A percentile compares a stretch with the other conserved stretches of the same genome.
These are phyloP conservation scores for Fusarium nelsonii DNA, from an alignment of 2,329 filamentous ascomycete genomes.

Conservation along the genomic window DNA sequence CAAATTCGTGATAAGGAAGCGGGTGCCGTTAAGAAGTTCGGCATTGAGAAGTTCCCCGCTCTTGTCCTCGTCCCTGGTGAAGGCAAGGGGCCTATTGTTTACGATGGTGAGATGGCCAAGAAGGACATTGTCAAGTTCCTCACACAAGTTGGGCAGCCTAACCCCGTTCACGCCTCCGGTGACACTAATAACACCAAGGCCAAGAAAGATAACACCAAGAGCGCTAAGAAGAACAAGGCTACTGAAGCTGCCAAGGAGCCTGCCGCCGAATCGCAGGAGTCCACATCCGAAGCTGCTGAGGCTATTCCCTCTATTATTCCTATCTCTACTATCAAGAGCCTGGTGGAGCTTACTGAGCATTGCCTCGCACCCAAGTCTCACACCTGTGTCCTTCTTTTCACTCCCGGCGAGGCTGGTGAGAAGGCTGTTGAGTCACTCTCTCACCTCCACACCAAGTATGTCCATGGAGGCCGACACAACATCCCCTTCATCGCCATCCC, in stretches of 20 bases:
- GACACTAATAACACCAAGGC: conserved; percentile 56
- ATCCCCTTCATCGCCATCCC: conserved; percentile 89
- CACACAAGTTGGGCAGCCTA: conserved; percentile 80
- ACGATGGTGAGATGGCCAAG: conserved; percentile 89
- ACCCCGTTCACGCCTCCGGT: conserved; percentile 71
- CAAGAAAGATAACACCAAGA: conserved; percentile 55
- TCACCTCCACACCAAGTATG: conserved; percentile 81
- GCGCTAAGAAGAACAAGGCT: conserved; percentile 47
- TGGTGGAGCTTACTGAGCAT: conserved; percentile 73
- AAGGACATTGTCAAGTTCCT: conserved; percentile 84
- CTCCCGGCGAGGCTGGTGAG: conserved; percentile 67
- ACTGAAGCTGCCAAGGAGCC: conserved; percentile 49
- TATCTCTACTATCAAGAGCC: conserved; percentile 74
- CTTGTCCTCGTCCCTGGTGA: conserved; percentile 83
- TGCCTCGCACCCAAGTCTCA: conserved; percentile 82
- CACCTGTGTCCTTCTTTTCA: conserved; percentile 84
- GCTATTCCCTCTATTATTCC: conserved; percentile 63
- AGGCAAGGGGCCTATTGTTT: conserved; percentile 75
- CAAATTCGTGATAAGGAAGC: conserved; percentile 88
- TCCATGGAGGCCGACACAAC: conserved; percentile 72
- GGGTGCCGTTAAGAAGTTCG: conserved; percentile 77
- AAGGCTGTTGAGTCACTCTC: conserved; percentile 74
- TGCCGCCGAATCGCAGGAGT: conserved; percentile 45
- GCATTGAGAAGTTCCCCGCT: conserved; percentile 81
- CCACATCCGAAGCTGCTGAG: conserved; percentile 40